Conservation (phyloP, 1,284 basidiomycete species). For the Neolentinus lepideus region DNA sequence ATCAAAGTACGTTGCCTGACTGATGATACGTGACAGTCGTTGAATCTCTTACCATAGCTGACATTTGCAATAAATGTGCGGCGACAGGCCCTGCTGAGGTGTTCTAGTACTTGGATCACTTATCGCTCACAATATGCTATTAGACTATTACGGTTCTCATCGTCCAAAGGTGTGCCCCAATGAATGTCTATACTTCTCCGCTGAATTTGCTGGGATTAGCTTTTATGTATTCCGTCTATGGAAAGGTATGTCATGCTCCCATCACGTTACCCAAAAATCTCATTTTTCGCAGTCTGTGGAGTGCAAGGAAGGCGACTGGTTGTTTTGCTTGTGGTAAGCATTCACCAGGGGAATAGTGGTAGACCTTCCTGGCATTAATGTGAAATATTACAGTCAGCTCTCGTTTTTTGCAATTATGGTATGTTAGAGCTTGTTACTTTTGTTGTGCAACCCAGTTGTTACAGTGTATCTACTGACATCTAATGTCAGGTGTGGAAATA, state of each 20-base stretch:
- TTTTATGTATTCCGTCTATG: not conserved
- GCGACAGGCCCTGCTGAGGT: too few species aligned
- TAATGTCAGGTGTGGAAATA: not conserved
- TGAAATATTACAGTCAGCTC: not conserved
- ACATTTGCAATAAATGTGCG: too few species aligned
- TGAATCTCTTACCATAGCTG: not conserved
- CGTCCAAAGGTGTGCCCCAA: not conserved
- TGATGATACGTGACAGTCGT: not conserved
- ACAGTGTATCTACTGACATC: too few species aligned
- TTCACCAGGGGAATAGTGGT: too few species aligned
- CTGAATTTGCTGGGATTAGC: not conserved
- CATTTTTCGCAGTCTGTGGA: not conserved
- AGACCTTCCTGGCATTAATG: too few species aligned
- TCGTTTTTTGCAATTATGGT: not conserved
- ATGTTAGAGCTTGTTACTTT: not conserved
- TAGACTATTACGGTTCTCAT: not conserved
- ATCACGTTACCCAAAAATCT: not conserved
- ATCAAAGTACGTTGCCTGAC: not conserved
- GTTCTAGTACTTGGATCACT: too few species aligned
- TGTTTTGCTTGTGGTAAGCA: not conserved
- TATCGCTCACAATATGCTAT: not conserved
- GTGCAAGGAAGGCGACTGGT: not conserved
- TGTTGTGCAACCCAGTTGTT: not conserved
- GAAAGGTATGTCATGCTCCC: not conserved
- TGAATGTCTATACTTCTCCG: not conserved